phyloP scores from a whole-genome alignment of 139 green algal species.

The Tetratostichococcus sp. region DNA sequence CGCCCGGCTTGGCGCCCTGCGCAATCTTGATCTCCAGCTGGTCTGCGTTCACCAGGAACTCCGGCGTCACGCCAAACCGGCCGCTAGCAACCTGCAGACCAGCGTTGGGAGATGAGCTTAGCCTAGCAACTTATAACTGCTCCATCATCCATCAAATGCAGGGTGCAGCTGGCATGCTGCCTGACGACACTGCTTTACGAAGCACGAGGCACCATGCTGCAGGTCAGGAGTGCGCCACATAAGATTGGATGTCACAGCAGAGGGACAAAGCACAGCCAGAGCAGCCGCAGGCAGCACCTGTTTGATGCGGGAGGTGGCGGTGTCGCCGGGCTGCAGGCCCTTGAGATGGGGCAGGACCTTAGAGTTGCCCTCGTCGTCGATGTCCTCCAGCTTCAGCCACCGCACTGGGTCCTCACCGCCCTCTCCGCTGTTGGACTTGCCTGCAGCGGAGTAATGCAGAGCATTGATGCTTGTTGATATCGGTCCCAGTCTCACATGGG shows the following conservation, averaged over 20 bases:
- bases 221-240: too few species aligned
- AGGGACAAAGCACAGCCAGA: too few species aligned
- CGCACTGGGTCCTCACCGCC: conserved; percentile 93
- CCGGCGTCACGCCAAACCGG: conserved; percentile 95
- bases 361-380: conserved; percentile 68
- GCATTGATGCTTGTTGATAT: too few species aligned
- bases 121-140: too few species aligned
- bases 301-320: conserved; percentile 94
- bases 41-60: conserved; percentile 96
- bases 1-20: conserved; percentile 87
- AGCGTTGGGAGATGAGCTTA: too few species aligned
- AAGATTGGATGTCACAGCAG: too few species aligned
- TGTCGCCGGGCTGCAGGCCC: conserved; percentile 92
- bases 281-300: too few species aligned
- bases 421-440: conserved; percentile 87
- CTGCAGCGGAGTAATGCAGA: conserved; percentile 9
- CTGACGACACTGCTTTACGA: too few species aligned
- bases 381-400: conserved; percentile 71
- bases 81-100: conserved; percentile 80
- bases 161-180: too few species aligned
- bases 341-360: conserved; percentile 83
- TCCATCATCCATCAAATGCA: too few species aligned
- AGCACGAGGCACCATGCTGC: too few species aligned
- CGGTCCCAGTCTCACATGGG: too few species aligned
- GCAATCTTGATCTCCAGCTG: conserved; percentile 99